phyloP scores from a whole-genome alignment of 163 green algal genomes.

The Scenedesmus sp. region DNA sequence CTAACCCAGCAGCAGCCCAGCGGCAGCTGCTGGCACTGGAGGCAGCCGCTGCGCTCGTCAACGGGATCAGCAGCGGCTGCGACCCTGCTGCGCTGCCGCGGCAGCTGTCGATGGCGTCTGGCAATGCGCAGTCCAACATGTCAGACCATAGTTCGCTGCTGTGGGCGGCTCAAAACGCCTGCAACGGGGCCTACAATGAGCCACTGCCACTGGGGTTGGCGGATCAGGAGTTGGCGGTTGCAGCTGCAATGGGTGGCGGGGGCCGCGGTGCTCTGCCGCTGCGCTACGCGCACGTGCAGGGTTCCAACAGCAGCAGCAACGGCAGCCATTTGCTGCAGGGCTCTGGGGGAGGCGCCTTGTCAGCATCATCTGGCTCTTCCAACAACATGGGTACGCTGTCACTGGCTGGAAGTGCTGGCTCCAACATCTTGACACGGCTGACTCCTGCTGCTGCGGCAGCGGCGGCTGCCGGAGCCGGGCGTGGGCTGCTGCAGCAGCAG shows the following conservation, averaged over 20 bases:
- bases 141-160: neutral
- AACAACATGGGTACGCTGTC: neutral
- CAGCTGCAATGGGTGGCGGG: neutral
- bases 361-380: neutral
- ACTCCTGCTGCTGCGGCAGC: neutral
- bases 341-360: neutral
- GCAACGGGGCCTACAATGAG: neutral
- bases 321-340: neutral
- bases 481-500: neutral
- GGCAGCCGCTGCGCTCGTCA: neutral
- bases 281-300: neutral
- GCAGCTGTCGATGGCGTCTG: neutral
- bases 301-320: neutral
- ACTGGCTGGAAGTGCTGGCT: neutral
- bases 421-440: neutral
- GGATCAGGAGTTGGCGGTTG: neutral
- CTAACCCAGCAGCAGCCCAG: neutral
- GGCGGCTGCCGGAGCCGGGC: neutral
- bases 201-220: neutral
- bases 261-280: too few relatives aligned
- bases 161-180: slow-evolving; percentile 1
- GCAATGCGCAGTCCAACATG: neutral
- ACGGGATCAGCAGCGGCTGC: neutral
- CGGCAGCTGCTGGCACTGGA: neutral
- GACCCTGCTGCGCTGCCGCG: neutral